These are phyloP conservation scores for Xylaria castorea DNA, from an alignment of 495 filamentous ascomycete species.

Conservation along the genomic window DNA sequence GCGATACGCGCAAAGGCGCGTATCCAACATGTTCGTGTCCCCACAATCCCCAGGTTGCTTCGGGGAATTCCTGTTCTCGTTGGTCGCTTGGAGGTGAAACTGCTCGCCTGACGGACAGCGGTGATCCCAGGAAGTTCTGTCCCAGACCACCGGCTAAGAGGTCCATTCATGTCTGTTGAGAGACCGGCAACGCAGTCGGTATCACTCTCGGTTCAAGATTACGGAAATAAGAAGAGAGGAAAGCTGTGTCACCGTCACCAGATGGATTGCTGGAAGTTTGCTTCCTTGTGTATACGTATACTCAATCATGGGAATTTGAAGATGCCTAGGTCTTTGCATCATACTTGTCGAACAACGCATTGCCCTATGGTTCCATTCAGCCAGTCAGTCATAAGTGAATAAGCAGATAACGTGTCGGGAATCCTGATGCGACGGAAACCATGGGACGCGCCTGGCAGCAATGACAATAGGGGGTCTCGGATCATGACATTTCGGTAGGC, in stretches of 20 bases:
- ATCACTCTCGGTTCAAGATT: background rate
- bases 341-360: constrained; percentile 4
- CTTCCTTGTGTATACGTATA: constrained; percentile 1
- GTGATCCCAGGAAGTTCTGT: constrained; percentile 17
- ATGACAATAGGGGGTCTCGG: constrained; percentile 16
- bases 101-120: constrained; percentile 28
- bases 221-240: background rate
- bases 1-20: constrained; percentile 4
- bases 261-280: constrained; percentile 3
- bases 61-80: constrained; percentile 18
- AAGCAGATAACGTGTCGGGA: constrained; percentile 1
- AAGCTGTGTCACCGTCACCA: background rate
- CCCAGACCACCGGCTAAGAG: constrained; percentile 18
- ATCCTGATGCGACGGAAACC: constrained; percentile 6
- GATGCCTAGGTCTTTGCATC: background rate
- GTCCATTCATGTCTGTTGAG: background rate
- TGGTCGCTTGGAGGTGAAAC: constrained; percentile 25
- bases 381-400: constrained; percentile 5
- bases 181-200: constrained; percentile 15
- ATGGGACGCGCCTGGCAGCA: constrained; percentile 1
- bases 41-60: constrained; percentile 22
- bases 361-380: constrained; percentile 10
- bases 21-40: constrained; percentile 6
- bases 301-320: background rate
- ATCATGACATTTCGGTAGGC: constrained; percentile 26